A percentile compares a stretch with the other conserved stretches of the same genome.
These are phyloP conservation scores for Phyllosticta capitalensis DNA, from an alignment of 2,329 filamentous ascomycete species.

Conservation along the genomic window DNA sequence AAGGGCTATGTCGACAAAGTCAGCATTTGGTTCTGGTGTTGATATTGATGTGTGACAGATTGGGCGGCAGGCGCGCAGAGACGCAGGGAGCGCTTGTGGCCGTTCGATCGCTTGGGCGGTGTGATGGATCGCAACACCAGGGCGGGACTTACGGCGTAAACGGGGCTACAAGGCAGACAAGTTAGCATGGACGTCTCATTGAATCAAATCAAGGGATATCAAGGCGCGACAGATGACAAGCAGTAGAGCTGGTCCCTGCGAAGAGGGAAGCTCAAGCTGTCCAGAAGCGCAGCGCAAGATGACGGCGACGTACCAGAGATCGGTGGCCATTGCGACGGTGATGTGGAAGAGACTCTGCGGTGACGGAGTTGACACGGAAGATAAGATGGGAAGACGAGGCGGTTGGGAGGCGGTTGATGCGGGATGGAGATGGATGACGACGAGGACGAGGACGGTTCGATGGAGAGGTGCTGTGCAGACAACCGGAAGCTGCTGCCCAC, in stretches of 20 bases:
- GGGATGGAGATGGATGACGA: slow-evolving; percentile 9
- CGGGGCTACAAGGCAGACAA: slow-evolving; percentile 55
- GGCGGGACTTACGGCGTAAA: slow-evolving; percentile 84
- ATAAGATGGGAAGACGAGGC: slow-evolving; percentile 13
- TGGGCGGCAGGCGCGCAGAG: not conserved
- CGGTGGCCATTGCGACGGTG: slow-evolving; percentile 58
- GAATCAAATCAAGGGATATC: not conserved
- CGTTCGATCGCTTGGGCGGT: slow-evolving; percentile 4
- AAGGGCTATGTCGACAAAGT: slow-evolving; percentile 53
- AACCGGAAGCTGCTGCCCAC: slow-evolving; percentile 3
- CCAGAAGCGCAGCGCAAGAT: slow-evolving; percentile 14
- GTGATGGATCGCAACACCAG: not conserved
- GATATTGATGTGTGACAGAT: not conserved
- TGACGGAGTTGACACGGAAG: slow-evolving; percentile 14
- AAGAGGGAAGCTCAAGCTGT: slow-evolving; percentile 9
- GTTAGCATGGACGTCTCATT: slow-evolving; percentile 34
- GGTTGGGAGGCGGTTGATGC: slow-evolving; percentile 21
- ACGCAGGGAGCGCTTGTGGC: slow-evolving; percentile 14
- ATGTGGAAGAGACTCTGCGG: slow-evolving; percentile 5
- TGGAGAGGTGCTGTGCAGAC: slow-evolving; percentile 1
- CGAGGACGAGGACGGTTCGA: slow-evolving; percentile 2
- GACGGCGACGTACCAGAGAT: slow-evolving; percentile 63
- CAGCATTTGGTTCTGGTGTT: slow-evolving; percentile 15
- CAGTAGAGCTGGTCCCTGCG: slow-evolving; percentile 3
- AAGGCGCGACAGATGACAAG: not conserved